Percentiles rank a stretch among this genome's conserved stretches.
Conservation (phyloP, 1,284 basidiomycete genomes). For the Puccinia horiana region DNA sequence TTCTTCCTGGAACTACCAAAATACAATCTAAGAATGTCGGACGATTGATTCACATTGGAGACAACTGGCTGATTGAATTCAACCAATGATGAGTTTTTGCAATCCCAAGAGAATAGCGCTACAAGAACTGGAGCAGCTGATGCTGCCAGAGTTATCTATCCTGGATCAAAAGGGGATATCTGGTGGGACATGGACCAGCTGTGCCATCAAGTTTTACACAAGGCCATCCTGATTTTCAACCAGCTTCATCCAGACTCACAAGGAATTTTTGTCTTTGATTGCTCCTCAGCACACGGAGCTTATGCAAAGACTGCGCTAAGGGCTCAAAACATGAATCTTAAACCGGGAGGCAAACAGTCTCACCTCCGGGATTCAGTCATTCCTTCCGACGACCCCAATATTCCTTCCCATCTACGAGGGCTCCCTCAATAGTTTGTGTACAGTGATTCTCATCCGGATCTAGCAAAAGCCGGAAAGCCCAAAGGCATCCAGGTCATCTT, state of each 20-base stretch:
- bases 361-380: background rate
- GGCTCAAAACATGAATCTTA: slow-evolving; percentile 16
- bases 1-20: slow-evolving; percentile 5
- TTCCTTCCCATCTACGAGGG: background rate
- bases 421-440: background rate
- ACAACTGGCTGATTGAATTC: background rate
- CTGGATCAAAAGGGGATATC: background rate
- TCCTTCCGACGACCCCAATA: background rate
- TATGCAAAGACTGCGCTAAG: background rate
- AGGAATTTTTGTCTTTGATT: too few species aligned
- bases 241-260: background rate
- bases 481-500: background rate
- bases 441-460: background rate
- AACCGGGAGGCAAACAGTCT: background rate
- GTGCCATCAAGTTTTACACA: background rate
- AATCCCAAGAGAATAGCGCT: background rate
- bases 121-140: too few species aligned
- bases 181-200: slow-evolving; percentile 24
- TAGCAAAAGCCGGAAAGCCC: background rate
- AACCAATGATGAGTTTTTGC: background rate
- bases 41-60: background rate
- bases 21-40: background rate
- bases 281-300: background rate
- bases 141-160: slow-evolving; percentile 24
- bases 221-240: background rate